Percentiles rank a stretch among this genome's conserved stretches.
These are phyloP conservation scores for Davidsoniella neocaledoniae DNA, from an alignment of 2,329 filamentous ascomycete genomes.

Conservation along the genomic window DNA sequence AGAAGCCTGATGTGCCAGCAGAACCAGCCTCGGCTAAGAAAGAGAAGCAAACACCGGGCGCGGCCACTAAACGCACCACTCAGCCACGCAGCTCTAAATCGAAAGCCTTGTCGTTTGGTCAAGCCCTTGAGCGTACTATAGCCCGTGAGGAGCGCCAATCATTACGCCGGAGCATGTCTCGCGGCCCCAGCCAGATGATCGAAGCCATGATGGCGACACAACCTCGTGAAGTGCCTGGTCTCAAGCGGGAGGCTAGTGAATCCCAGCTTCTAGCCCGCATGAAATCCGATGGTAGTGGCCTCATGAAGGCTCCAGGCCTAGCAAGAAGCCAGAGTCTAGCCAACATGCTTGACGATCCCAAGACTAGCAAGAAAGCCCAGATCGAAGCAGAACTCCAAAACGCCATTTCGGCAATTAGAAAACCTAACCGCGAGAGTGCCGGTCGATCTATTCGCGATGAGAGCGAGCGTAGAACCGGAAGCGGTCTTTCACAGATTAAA, in stretches of 20 bases:
- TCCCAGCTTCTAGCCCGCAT: conserved; percentile 31
- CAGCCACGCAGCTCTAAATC: conserved; percentile 45
- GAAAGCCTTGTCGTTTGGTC: conserved; percentile 29
- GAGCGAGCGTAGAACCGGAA: conserved; percentile 41
- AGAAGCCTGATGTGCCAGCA: conserved; percentile 21
- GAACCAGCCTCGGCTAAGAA: conserved; percentile 27
- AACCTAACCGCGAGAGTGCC: conserved; percentile 56
- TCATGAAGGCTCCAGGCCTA: conserved; percentile 23
- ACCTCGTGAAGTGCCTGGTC: conserved; percentile 37
- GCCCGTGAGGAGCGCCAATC: conserved; percentile 9
- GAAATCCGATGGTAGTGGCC: conserved; percentile 20
- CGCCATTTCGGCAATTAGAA: conserved; percentile 57
- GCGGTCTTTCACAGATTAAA: conserved; percentile 27
- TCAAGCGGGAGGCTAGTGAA: conserved; percentile 57
- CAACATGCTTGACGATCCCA: conserved; percentile 33
- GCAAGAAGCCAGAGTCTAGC: conserved; percentile 31
- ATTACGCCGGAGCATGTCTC: conserved; percentile 33
- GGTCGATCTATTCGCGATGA: conserved; percentile 51
- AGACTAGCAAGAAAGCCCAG: conserved; percentile 46
- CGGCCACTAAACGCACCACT: conserved; percentile 33
- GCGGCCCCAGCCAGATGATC: conserved; percentile 39
- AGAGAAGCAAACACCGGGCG: conserved; percentile 33
- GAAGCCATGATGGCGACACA: conserved; percentile 54
- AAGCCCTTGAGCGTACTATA: conserved; percentile 9
- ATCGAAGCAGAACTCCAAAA: conserved; percentile 55